Base-by-base conservation (phyloP, 176 grass and related monocot species). In the Raddia guianensis region DNA sequence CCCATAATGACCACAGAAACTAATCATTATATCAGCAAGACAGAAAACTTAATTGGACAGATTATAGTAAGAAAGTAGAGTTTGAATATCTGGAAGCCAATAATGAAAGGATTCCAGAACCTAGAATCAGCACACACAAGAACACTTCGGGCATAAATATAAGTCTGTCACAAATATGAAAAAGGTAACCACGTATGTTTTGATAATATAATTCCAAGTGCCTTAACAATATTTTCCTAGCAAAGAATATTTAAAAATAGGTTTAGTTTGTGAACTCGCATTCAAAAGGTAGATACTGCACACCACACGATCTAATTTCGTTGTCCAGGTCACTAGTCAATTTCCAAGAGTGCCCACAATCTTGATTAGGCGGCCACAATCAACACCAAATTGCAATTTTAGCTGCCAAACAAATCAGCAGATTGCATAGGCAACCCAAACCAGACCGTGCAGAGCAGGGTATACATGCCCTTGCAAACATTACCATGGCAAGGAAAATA, bases 381-480 rank as follows among this genome's bases (percentile, higher is more conserved):
- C 35, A 57, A 7, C 9, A 4, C 34, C 71, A 19, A 54, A 55
- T 74, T 15, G 19, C n/a, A 48, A 37, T 65, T 32, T 10, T 18
- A 65, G n/a, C 45, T 45, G 37, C 52, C 43, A 27, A 53, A 76
- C 2, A 13, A 45, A 60, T 67, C 12, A 76, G 15, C 45, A 70
- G 16, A 69, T 61, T 69, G 32, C 33, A 45, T 1, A 4, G 8
- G 32, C 9, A 56, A 57, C 19, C 6, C 13, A 4, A 57, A 76
- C 74, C 64, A 70, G 3, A 51, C 70, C 62, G 53, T 51, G 70
- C 70, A 66, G 13, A 20, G 70, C 70, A 66, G 13, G 37, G 33
- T 11, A 68, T 43, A 32, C 69, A 86, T 51, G 51, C 10, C 71
- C 55, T 69, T 73, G 14, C 70, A 86, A 68, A 74, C 8, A 68